Percentiles rank a stretch among this genome's conserved stretches.
Conservation (phyloP, 257 asterid species). For the Primulina huaijiensis region DNA sequence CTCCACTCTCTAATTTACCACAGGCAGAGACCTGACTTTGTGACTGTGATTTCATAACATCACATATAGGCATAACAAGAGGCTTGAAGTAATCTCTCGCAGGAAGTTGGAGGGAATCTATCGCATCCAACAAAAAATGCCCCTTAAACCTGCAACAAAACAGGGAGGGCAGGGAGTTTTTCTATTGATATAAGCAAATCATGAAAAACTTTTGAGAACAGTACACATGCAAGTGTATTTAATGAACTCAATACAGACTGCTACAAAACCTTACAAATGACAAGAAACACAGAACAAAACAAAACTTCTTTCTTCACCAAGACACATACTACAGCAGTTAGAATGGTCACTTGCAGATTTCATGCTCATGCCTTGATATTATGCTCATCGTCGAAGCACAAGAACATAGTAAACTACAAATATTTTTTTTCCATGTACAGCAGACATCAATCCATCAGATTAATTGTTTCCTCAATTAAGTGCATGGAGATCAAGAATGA, state of each 20-base stretch:
- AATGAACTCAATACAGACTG: neutral
- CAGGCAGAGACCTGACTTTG: conserved; percentile 71
- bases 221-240: neutral
- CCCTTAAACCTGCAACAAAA: conserved; percentile 70
- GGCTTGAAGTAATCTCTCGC: conserved; percentile 79
- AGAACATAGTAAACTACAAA: neutral
- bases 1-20: conserved; percentile 93
- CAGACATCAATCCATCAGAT: conserved; percentile 4
- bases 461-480: conserved; percentile 4
- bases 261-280: neutral
- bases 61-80: conserved; percentile 74
- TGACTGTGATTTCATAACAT: conserved; percentile 72
- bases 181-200: neutral
- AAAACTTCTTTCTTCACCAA: neutral
- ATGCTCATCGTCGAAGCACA: neutral
- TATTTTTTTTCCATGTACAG: neutral
- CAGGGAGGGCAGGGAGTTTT: conserved; percentile 6
- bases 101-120: conserved; percentile 88
- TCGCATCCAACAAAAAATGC: conserved; percentile 73
- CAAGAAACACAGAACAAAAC: neutral
- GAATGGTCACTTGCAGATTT: neutral
- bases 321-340: neutral
- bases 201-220: neutral
- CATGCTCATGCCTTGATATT: neutral
- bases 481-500: neutral